Conservation (phyloP, 1,139 yeast genomes). For the Yamadazyma taylorii region DNA sequence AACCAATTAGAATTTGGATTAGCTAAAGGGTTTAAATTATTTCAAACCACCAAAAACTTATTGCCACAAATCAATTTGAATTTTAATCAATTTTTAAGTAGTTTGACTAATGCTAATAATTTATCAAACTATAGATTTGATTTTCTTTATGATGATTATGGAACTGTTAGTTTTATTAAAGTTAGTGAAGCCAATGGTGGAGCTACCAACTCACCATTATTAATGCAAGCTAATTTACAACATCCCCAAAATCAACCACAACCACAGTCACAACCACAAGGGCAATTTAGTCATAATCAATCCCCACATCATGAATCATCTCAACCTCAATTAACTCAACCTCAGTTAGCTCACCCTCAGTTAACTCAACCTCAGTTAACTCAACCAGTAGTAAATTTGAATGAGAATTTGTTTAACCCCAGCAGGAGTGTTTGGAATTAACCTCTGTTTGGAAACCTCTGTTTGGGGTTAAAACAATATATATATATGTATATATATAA, state of each 20-base stretch:
- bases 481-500: too few species aligned
- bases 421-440: constrained; percentile 3
- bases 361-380: too few species aligned
- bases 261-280: not conserved
- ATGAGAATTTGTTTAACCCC: constrained; percentile 3
- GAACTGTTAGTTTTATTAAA: constrained; percentile 46
- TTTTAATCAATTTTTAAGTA: constrained; percentile 43
- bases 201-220: constrained; percentile 7
- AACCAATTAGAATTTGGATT: constrained; percentile 42
- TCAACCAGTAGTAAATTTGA: not conserved
- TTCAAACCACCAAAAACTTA: constrained; percentile 31
- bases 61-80: constrained; percentile 30
- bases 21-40: constrained; percentile 36
- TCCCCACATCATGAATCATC: not conserved
- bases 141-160: constrained; percentile 47
- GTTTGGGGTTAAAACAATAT: not conserved
- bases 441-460: too few species aligned
- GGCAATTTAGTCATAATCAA: constrained; percentile 1
- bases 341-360: not conserved
- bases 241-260: not conserved
- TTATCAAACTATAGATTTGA: constrained; percentile 36
- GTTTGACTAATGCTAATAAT: constrained; percentile 28
- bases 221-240: not conserved
- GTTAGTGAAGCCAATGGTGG: constrained; percentile 13
- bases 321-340: too few species aligned